Conservation (phyloP, 805 yeast species). For the Candida methanosorbosa region DNA sequence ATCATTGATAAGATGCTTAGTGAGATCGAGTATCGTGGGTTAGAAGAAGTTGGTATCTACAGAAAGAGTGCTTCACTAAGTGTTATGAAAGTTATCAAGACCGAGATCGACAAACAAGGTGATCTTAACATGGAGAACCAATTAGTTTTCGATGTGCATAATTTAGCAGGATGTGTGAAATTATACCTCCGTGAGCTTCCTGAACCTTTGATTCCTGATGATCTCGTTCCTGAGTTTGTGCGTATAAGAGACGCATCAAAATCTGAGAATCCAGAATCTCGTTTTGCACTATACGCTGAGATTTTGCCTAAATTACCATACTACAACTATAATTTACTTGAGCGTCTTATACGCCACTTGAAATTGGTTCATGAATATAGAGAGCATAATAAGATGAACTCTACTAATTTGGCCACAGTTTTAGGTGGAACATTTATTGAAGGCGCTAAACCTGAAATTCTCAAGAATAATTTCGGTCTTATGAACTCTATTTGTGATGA, state of each 20-base stretch:
- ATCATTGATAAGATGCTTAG: conserved; percentile 58
- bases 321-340: conserved; percentile 60
- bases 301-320: conserved; percentile 40
- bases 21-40: conserved; percentile 79
- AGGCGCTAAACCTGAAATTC: conserved; percentile 38
- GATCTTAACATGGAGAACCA: conserved; percentile 34
- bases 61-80: conserved; percentile 53
- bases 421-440: conserved; percentile 60
- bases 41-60: conserved; percentile 87
- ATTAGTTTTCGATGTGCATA: conserved; percentile 60
- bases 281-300: conserved; percentile 17
- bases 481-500: conserved; percentile 47
- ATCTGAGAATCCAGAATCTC: conserved; percentile 9
- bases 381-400: conserved; percentile 73
- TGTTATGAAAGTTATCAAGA: conserved; percentile 34
- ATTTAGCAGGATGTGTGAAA: conserved; percentile 83
- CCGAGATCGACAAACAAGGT: conserved; percentile 37
- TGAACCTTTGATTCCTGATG: conserved; percentile 67
- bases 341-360: conserved; percentile 62
- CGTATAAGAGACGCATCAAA: conserved; percentile 18
- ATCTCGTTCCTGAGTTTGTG: conserved; percentile 52
- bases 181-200: conserved; percentile 79
- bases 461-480: conserved; percentile 42
- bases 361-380: conserved; percentile 57
- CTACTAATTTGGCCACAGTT: conserved; percentile 85